Evolutionary conservation across 78 protist genomes (phyloP).

Genomic region (slime mould (Dictyostelium discoideum)): DNA sequence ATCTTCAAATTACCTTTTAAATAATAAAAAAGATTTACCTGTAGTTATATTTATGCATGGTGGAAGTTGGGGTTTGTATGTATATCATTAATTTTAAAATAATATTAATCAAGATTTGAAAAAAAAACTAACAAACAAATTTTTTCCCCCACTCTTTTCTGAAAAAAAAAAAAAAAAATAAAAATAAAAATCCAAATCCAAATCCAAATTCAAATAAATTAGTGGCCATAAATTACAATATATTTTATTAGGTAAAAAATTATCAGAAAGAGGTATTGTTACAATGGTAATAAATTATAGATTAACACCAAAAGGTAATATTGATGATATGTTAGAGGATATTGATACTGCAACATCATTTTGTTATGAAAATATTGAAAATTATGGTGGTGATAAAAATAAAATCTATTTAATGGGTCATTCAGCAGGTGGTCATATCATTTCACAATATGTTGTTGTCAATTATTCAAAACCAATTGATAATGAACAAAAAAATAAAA

Average conservation of each 20-base stretch:
- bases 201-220: not conserved
- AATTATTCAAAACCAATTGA: not conserved
- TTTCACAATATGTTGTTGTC: not conserved
- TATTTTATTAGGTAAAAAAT: slow-evolving; percentile 37
- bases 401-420: slow-evolving; percentile 46
- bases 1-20: not conserved
- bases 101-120: not conserved
- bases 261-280: slow-evolving; percentile 40
- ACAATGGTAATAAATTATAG: slow-evolving; percentile 47
- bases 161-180: too few species aligned
- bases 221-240: slow-evolving; percentile 45
- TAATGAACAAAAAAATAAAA: not conserved
- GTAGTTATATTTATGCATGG: slow-evolving; percentile 48
- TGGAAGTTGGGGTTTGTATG: slow-evolving; percentile 43
- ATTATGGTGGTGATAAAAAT: slow-evolving; percentile 34
- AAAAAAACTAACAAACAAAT: not conserved
- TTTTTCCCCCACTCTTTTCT: too few species aligned
- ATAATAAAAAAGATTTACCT: slow-evolving; percentile 11
- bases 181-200: too few species aligned
- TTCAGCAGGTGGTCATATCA: slow-evolving; percentile 74
- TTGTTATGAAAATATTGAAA: slow-evolving; percentile 26
- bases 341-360: not conserved
- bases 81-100: too few species aligned
- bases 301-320: slow-evolving; percentile 29
- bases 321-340: slow-evolving; percentile 38